Conservation (phyloP, 495 filamentous ascomycete species). For the Oidiodendron maius region DNA sequence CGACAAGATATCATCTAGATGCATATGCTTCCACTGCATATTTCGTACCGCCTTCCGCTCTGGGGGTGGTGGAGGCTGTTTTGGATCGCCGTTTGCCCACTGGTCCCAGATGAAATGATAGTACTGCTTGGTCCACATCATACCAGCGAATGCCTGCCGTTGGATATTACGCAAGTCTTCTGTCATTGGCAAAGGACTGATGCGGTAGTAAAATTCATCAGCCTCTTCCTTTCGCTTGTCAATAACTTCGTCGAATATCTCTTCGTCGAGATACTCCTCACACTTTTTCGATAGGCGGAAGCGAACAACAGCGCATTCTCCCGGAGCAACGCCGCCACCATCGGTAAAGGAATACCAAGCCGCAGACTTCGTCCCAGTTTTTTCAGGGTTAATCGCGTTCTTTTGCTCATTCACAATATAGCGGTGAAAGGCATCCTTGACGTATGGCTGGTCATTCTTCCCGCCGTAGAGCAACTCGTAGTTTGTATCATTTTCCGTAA, state of each 20-base stretch:
- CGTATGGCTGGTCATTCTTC: conserved; percentile 73
- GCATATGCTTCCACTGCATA: conserved; percentile 83
- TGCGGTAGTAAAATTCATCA: conserved; percentile 90
- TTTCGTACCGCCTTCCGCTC: conserved; percentile 79
- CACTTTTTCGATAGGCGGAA: conserved; percentile 76
- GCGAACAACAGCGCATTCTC: conserved; percentile 91
- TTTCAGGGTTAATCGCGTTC: conserved; percentile 71
- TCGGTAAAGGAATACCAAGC: conserved; percentile 93
- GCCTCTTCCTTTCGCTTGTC: conserved; percentile 80
- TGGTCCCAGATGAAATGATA: conserved; percentile 97
- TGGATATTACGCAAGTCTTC: conserved; percentile 95
- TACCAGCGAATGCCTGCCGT: conserved; percentile 86
- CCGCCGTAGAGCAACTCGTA: conserved; percentile 67
- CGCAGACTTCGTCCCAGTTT: conserved; percentile 79
- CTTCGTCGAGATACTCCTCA: conserved; percentile 80
- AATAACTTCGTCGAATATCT: conserved; percentile 84
- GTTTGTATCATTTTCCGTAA: conserved; percentile 96
- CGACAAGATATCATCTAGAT: conserved; percentile 89
- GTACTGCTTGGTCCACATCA: conserved; percentile 97
- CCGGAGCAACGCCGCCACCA: conserved; percentile 75
- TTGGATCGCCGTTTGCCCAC: conserved; percentile 79
- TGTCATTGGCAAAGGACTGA: conserved; percentile 89
- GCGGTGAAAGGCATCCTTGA: conserved; percentile 93
- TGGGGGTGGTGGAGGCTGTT: conserved; percentile 73
- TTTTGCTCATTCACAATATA: conserved; percentile 79